Conservation (phyloP, 495 filamentous ascomycete genomes). For the Hyaloscypha bicolor region DNA sequence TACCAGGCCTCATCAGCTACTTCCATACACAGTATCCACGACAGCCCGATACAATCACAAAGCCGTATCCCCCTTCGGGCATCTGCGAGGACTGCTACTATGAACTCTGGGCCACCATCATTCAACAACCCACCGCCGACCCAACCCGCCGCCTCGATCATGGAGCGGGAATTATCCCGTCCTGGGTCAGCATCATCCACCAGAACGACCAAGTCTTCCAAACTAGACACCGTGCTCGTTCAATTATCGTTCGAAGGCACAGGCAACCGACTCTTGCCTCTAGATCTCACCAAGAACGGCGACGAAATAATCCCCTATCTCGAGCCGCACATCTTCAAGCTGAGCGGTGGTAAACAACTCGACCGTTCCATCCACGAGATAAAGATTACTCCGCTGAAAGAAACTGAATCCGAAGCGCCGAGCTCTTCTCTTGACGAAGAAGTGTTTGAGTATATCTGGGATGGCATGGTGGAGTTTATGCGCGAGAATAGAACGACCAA, state of each 20-base stretch:
- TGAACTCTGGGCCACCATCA: neutral
- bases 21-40: neutral
- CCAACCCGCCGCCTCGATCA: neutral
- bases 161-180: neutral
- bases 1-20: neutral
- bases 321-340: neutral
- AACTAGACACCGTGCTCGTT: neutral
- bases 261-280: neutral
- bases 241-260: neutral
- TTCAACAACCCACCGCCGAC: neutral
- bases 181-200: neutral
- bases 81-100: neutral
- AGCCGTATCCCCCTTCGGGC: neutral
- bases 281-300: neutral
- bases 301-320: neutral
- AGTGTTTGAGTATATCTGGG: neutral
- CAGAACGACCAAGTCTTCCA: conserved; percentile 2
- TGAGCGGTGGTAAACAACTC: neutral
- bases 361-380: neutral
- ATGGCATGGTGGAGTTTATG: neutral
- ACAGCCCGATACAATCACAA: neutral
- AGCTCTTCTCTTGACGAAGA: neutral
- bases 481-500: neutral
- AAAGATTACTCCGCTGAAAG: neutral
- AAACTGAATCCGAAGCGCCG: neutral